phyloP scores from a whole-genome alignment of 495 filamentous ascomycete species.

The Wilcoxina mikolae region DNA sequence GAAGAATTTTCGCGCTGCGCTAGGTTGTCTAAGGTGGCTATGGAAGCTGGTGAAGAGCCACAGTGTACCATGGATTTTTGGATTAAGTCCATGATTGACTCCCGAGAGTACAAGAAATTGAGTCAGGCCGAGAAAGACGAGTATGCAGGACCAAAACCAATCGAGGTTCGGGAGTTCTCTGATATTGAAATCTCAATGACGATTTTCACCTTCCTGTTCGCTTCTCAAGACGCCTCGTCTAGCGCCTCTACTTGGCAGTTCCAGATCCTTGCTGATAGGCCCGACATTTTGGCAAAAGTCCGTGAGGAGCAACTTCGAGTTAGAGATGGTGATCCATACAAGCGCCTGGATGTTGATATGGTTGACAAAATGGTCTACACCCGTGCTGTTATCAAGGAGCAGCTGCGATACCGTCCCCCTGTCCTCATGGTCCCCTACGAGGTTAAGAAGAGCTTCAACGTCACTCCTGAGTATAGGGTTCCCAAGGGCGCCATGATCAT shows the following conservation, averaged over 20 bases:
- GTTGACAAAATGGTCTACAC: constrained; percentile 83
- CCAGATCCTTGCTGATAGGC: constrained; percentile 86
- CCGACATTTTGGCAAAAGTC: constrained; percentile 76
- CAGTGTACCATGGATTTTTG: constrained; percentile 91
- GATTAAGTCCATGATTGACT: constrained; percentile 73
- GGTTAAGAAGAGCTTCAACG: constrained; percentile 88
- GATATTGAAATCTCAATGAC: constrained; percentile 92
- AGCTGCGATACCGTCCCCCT: constrained; percentile 85
- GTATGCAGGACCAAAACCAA: constrained; percentile 37
- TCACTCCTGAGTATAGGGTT: constrained; percentile 73
- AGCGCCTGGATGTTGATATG: constrained; percentile 61
- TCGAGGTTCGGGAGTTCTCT: constrained; percentile 59
- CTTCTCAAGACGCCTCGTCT: constrained; percentile 91
- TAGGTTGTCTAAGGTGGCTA: constrained; percentile 79
- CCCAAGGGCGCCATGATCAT: constrained; percentile 93
- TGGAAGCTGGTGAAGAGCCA: constrained; percentile 76
- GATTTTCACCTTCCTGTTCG: constrained; percentile 94
- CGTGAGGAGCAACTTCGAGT: constrained; percentile 77
- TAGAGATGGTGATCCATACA: constrained; percentile 60
- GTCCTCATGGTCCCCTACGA: constrained; percentile 97
- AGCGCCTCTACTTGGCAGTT: constrained; percentile 89
- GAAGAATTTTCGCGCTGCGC: constrained; percentile 82
- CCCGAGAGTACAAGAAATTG: constrained; percentile 56
- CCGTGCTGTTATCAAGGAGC: constrained; percentile 83
- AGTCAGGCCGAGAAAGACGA: constrained; percentile 50